Conservation (phyloP, 2,329 filamentous ascomycete genomes). For the Scytalidium lignicola region DNA sequence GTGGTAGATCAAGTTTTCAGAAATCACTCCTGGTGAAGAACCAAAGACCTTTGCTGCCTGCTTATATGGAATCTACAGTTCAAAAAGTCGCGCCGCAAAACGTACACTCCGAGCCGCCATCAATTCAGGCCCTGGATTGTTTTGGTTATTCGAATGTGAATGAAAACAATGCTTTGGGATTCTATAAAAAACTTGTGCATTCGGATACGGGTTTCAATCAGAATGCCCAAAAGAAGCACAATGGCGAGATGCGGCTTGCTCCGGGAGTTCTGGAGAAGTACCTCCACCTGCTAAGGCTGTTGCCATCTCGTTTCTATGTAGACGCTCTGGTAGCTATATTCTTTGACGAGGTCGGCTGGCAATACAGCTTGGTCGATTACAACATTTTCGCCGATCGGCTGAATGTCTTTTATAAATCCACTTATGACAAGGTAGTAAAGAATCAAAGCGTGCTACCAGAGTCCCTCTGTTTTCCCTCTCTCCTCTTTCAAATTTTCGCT, state of each 20-base stretch:
- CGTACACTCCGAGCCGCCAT: not conserved
- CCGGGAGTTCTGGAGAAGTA: not conserved
- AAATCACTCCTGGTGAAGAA: not conserved
- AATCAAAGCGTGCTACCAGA: not conserved
- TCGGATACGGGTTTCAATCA: not conserved
- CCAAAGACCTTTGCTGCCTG: not conserved
- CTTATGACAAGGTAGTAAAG: not conserved
- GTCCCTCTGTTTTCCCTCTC: slow-evolving; percentile 8
- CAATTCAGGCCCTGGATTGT: not conserved
- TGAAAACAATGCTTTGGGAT: not conserved
- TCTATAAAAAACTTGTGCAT: not conserved
- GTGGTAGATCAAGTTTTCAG: not conserved
- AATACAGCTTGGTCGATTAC: slow-evolving; percentile 4
- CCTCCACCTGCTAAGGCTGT: not conserved
- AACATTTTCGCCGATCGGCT: slow-evolving; percentile 5
- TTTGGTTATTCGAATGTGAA: not conserved
- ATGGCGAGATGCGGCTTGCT: not conserved
- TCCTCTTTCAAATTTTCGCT: slow-evolving; percentile 12
- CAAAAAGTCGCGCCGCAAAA: not conserved
- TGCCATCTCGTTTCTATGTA: slow-evolving; percentile 1
- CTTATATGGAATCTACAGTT: not conserved
- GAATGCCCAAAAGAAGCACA: not conserved
- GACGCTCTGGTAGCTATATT: slow-evolving; percentile 5
- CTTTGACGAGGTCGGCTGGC: slow-evolving; percentile 7
- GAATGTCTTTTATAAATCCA: slow-evolving; percentile 2